phyloP scores from a whole-genome alignment of 345 rosid species.

The Rhodamnia argentea region DNA sequence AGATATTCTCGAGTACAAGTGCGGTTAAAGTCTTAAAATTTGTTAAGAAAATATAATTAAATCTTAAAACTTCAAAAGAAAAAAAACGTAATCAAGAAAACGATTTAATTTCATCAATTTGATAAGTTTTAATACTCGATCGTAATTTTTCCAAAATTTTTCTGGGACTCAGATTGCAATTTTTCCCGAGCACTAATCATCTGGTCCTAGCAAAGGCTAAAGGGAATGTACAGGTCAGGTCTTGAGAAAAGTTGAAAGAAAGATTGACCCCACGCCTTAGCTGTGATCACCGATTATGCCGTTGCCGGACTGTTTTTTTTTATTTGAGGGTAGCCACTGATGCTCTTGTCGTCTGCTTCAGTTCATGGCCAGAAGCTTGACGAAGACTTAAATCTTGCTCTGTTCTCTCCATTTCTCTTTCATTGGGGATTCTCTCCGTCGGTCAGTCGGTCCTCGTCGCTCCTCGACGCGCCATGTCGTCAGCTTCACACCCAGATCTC shows the following conservation, averaged over 20 bases:
- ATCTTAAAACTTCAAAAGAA: too few species aligned
- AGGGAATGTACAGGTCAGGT: background rate
- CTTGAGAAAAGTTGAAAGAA: background rate
- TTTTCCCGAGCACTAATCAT: too few species aligned
- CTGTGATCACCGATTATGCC: background rate
- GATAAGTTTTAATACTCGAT: too few species aligned
- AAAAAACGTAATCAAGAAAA: too few species aligned
- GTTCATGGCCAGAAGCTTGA: background rate
- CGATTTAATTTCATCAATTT: too few species aligned
- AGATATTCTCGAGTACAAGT: background rate
- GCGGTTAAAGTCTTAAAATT: too few species aligned
- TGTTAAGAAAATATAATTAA: too few species aligned
- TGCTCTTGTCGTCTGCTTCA: background rate
- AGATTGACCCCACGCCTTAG: background rate
- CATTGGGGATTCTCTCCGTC: background rate
- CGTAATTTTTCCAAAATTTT: too few species aligned
- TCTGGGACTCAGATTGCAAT: too few species aligned
- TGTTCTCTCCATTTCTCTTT: background rate
- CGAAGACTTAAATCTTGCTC: background rate
- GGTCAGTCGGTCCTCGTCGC: background rate
- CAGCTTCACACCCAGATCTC: background rate
- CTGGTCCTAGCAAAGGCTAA: background rate
- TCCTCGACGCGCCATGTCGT: background rate
- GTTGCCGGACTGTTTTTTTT: background rate
- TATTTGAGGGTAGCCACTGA: background rate